Conservation (phyloP, 768 basidiomycete species). For the Suillus spraguei region DNA sequence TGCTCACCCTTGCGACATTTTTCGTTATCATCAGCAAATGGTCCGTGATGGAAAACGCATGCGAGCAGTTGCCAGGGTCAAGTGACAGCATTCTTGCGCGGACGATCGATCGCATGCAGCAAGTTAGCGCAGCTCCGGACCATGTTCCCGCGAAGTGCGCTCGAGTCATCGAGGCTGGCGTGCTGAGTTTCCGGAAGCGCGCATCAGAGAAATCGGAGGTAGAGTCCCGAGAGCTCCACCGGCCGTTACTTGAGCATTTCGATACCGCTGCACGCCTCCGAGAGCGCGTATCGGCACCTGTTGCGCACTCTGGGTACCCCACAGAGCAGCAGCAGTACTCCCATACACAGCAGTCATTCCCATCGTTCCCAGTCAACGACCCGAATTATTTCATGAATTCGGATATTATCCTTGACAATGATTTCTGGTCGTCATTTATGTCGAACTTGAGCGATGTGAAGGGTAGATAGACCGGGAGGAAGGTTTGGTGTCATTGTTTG, state of each 20-base stretch:
- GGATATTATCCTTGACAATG: constrained; percentile 44
- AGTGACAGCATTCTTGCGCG: constrained; percentile 39
- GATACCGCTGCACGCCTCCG: constrained; percentile 19
- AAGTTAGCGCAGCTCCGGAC: constrained; percentile 40
- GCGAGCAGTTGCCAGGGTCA: constrained; percentile 38
- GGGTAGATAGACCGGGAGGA: constrained; percentile 16
- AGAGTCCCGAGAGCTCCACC: constrained; percentile 23
- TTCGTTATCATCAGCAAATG: constrained; percentile 47
- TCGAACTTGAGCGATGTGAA: constrained; percentile 32
- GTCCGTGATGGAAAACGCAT: constrained; percentile 36
- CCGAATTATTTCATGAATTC: constrained; percentile 35
- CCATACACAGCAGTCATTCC: constrained; percentile 25
- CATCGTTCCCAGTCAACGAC: constrained; percentile 28
- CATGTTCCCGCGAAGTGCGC: constrained; percentile 45
- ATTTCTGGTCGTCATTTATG: constrained; percentile 47
- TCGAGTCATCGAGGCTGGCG: constrained; percentile 40
- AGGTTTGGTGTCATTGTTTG: neutral
- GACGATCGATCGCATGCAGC: constrained; percentile 36
- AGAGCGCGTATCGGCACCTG: constrained; percentile 15
- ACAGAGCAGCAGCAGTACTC: constrained; percentile 12
- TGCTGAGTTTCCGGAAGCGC: constrained; percentile 33
- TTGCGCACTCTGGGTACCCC: constrained; percentile 5
- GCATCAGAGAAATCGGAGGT: constrained; percentile 25
- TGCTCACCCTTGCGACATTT: constrained; percentile 46
- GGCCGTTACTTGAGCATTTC: constrained; percentile 25